phyloP scores from a whole-genome alignment of 768 basidiomycete species.

The Russula olivacea region DNA sequence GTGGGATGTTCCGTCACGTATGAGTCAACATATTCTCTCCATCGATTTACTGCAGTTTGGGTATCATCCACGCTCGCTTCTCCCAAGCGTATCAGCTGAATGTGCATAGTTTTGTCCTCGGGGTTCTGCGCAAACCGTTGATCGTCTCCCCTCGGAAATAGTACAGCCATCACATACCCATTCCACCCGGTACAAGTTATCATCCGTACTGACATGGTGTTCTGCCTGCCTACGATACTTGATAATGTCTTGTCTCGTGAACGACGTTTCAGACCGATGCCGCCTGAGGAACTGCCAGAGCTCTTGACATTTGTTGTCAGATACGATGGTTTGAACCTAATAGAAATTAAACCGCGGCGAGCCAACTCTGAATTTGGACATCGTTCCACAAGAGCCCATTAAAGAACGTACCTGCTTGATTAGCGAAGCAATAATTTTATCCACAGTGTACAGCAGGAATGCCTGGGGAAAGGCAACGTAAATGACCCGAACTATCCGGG shows the following conservation, averaged over 20 bases:
- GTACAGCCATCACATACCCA: constrained; percentile 51
- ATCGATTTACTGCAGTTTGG: constrained; percentile 46
- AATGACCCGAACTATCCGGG: background rate
- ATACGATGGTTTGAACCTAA: constrained; percentile 83
- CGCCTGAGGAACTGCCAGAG: constrained; percentile 69
- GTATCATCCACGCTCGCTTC: constrained; percentile 63
- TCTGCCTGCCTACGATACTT: constrained; percentile 79
- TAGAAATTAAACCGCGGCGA: constrained; percentile 10
- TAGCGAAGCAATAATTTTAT: constrained; percentile 83
- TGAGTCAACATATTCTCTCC: constrained; percentile 69
- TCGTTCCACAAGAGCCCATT: background rate
- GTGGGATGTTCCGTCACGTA: constrained; percentile 67
- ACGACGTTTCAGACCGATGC: constrained; percentile 47
- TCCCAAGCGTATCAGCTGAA: constrained; percentile 54
- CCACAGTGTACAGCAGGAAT: constrained; percentile 87
- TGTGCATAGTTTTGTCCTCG: constrained; percentile 47
- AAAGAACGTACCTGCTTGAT: constrained; percentile 71
- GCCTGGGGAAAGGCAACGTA: constrained; percentile 50
- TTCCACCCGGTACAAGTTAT: constrained; percentile 71
- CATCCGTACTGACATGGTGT: constrained; percentile 64
- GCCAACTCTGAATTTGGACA: constrained; percentile 1
- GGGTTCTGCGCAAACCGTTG: constrained; percentile 40
- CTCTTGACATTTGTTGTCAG: constrained; percentile 83
- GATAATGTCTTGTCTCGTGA: constrained; percentile 61
- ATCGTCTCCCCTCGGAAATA: constrained; percentile 10